Evolutionary conservation across 805 yeast species (phyloP).

Genomic region (Zygoascus ofunaensis): DNA sequence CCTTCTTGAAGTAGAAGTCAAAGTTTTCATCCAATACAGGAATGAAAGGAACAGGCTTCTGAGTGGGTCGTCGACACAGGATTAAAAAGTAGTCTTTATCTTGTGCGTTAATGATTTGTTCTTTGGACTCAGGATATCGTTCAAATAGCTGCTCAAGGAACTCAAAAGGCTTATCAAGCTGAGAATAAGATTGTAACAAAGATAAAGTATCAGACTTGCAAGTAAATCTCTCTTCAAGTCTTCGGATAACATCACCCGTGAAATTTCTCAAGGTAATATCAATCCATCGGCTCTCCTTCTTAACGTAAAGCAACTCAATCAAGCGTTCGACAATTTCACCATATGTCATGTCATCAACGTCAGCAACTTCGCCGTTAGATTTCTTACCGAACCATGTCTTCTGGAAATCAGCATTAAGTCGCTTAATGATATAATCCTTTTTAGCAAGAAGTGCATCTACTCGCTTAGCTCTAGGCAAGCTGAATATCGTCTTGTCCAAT

Average conservation of each 20-base stretch:
- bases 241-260: conserved; percentile 75
- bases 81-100: conserved; percentile 89
- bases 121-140: conserved; percentile 63
- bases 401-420: conserved; percentile 89
- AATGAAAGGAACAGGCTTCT: conserved; percentile 97
- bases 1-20: conserved; percentile 95
- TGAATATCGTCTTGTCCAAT: conserved; percentile 86
- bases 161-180: conserved; percentile 57
- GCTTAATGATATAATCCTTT: conserved; percentile 75
- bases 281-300: conserved; percentile 75
- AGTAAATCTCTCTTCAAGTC: conserved; percentile 95
- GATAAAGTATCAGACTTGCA: conserved; percentile 40
- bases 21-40: conserved; percentile 92
- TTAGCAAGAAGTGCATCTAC: conserved; percentile 72
- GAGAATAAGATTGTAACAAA: conserved; percentile 61
- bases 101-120: conserved; percentile 86
- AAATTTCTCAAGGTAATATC: conserved; percentile 79
- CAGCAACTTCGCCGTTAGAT: conserved; percentile 67
- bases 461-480: conserved; percentile 77
- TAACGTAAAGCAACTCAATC: conserved; percentile 80
- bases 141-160: conserved; percentile 52
- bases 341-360: conserved; percentile 92
- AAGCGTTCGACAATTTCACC: conserved; percentile 80
- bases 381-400: conserved; percentile 95
- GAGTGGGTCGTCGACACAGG: conserved; percentile 70